A percentile compares a stretch with the other conserved stretches of the same genome.
Conservation (phyloP, 2,329 filamentous ascomycete genomes). For the Rhexocercosporidium sp. region DNA sequence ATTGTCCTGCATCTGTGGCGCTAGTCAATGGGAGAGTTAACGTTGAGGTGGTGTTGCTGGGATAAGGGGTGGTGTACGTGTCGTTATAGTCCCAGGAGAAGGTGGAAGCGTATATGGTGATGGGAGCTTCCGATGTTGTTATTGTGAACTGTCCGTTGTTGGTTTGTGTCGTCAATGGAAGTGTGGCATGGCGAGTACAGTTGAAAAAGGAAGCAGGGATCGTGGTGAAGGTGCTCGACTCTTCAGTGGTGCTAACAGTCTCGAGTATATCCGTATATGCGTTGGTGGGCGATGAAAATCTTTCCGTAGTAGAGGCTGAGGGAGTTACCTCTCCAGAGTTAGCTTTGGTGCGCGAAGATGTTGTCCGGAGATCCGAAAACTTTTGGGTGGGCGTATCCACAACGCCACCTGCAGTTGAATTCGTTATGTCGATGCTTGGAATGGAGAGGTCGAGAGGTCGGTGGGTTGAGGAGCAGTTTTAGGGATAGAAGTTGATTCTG, state of each 20-base stretch:
- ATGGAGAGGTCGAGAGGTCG: not conserved
- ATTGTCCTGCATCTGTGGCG: not conserved
- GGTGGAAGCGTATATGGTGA: not conserved
- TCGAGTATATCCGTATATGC: not conserved
- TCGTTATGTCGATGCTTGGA: not conserved
- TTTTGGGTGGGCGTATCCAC: not conserved
- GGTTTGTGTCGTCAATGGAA: not conserved
- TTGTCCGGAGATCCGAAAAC: not conserved
- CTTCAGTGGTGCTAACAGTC: not conserved
- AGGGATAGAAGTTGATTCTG: not conserved
- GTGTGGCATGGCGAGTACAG: not conserved
- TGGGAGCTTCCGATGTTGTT: not conserved
- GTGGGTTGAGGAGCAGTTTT: not conserved
- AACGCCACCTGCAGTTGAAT: not conserved
- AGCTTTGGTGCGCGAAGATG: not conserved
- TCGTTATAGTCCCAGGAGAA: not conserved
- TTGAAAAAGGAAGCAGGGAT: not conserved
- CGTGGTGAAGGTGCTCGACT: not conserved
- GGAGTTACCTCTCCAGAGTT: not conserved
- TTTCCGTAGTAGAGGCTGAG: not conserved
- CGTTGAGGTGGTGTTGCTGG: not conserved
- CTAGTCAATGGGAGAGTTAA: not conserved
- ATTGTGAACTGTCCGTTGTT: not conserved
- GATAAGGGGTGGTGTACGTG: too few relatives aligned
- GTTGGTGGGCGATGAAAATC: not conserved